Evolutionary conservation across 352 stramenopile genomes (phyloP), one percentile per base, ranked within the genome.

Genomic region (Nothophytophthora sp.): DNA sequence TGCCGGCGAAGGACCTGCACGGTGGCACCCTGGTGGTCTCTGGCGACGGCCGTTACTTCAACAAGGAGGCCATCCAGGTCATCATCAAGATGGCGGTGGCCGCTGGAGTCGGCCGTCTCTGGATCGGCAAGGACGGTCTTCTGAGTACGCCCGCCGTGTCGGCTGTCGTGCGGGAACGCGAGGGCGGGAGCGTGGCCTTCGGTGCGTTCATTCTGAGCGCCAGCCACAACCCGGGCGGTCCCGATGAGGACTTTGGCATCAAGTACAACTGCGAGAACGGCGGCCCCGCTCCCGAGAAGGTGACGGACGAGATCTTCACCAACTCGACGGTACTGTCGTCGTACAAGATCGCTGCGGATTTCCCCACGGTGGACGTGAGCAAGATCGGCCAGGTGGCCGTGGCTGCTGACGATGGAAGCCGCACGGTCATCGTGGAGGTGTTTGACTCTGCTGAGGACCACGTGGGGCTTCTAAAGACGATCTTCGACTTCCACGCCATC

Each of bases 201-300:
- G 96, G 96, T 50, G 97, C 88, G 11, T 98, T 99, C 62, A 98
- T 99, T 40, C 61, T 99, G 42, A 99, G 96, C 18, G 97, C 97
- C 4, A 98, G 86, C 73, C 97, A 99, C 85, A 99, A 99, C 82
- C 97, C 97, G 28, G 97, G 97, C 67, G 97, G 97, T 28, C 95
- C 96, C 38, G 90, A 98, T 51, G 96, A 98, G 69, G 97, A 99
- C 77, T 99, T 99, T 67, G 98, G 98, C 44, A 98, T 99, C 61
- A 99, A 99, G 71, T 99, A 99, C 86, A 99, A 99, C 78, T 96
- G 70, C 44, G 90, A 97, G 64, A 99, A 99, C 82, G 97, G 97
- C 45, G 96, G 97, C 29, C 97, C 97, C 4, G 97, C 97, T 16
- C 91, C 93, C 6, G 97, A 99, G 75, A 95, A 97, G 59, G 83